Base-by-base conservation (phyloP, 2,329 filamentous ascomycete species). In the Claviceps arundinis region DNA sequence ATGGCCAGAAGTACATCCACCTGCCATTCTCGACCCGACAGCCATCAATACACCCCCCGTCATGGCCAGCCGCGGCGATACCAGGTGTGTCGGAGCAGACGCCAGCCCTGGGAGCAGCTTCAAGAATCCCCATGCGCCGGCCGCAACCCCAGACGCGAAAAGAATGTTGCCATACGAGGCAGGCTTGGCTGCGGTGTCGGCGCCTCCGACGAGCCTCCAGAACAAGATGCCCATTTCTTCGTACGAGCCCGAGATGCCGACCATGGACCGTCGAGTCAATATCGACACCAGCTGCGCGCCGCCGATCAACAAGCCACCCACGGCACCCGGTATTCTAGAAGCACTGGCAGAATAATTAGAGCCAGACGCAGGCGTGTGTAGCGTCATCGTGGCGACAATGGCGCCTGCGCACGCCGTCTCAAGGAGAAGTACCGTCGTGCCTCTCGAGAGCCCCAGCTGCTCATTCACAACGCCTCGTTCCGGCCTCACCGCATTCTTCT, bases 1-100 rank as follows among this genome's bases (percentile, higher is more conserved):
- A 61, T 87, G 83, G 0, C 83, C 82, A 5, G 79, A 82, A 0
- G 82, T 84, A 56, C 83, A 87, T 0, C 83, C 83, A 1, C 81
- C 81, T 0, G 78, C 82, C 51, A 85, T 60, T 48, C 81, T 73
- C 1, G 80, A 72, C 1, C 83, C 83, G 8, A 85, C 61, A 0
- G 75, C 72, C 67, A 85, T 77, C 14, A 75, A 54, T 3, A 75
- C 67, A 0, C 82, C 83, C 1, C 82, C 82, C 0, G 71, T 46
- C 0, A 73, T 59, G 0, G 78, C 75, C 55, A 68, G 61, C 2
- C 59, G 24, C 0, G 70, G 67, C 4, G 68, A 59, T 0, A 72
- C 61, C 26, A 69, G 59, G 4, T 65, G 54, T 22, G 55, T 59
- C 0, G 60, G 55, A 17, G 50, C 52, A 5, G 55, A 52, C 1